These are phyloP conservation scores for Podaxis pistillaris DNA, from an alignment of 768 basidiomycete genomes.

Conservation along the genomic window DNA sequence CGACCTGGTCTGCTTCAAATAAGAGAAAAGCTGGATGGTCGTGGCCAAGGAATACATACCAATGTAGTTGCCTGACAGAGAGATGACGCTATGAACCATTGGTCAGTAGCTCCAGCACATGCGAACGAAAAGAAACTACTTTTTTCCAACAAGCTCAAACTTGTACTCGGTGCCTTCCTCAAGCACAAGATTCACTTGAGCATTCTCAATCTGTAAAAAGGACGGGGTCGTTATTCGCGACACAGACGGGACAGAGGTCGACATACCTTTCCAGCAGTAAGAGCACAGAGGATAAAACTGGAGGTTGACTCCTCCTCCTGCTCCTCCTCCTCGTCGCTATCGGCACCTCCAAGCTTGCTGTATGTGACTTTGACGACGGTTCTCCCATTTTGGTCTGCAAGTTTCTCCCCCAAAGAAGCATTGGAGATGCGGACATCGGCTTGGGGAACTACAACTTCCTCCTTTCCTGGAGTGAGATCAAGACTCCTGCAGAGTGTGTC, in stretches of 20 bases:
- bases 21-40: background rate
- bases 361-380: slow-evolving; percentile 71
- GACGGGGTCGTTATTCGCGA: slow-evolving; percentile 5
- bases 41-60: slow-evolving; percentile 37
- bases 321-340: slow-evolving; percentile 44
- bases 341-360: slow-evolving; percentile 30
- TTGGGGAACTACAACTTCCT: slow-evolving; percentile 55
- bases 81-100: slow-evolving; percentile 50
- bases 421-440: slow-evolving; percentile 81
- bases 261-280: slow-evolving; percentile 79
- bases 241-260: background rate
- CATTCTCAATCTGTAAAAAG: slow-evolving; percentile 68
- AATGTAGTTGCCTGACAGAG: slow-evolving; percentile 85
- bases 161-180: slow-evolving; percentile 62
- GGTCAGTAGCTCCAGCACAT: slow-evolving; percentile 13
- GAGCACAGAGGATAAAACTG: slow-evolving; percentile 69
- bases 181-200: slow-evolving; percentile 66
- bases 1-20: slow-evolving; percentile 47
- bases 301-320: slow-evolving; percentile 32
- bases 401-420: slow-evolving; percentile 72
- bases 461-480: slow-evolving; percentile 54
- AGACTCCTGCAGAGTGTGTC: slow-evolving; percentile 50
- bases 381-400: slow-evolving; percentile 58
- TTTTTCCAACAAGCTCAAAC: slow-evolving; percentile 78
- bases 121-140: slow-evolving; percentile 42